phyloP scores from a whole-genome alignment of 2,329 filamentous ascomycete genomes.

The Sporothrix schenckii region DNA sequence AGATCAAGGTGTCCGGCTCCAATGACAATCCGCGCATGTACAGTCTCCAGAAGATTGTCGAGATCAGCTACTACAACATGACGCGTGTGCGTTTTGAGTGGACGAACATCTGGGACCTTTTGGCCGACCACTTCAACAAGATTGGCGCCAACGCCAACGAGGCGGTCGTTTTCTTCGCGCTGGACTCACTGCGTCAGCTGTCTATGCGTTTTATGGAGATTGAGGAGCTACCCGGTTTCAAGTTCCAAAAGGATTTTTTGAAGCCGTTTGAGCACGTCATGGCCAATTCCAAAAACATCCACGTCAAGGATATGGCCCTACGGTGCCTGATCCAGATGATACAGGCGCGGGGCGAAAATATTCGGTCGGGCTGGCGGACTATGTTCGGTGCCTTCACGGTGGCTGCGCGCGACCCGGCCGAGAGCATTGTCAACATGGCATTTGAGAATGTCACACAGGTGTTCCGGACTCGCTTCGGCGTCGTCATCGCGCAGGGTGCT shows the following conservation, averaged over 20 bases:
- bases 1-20: slow-evolving; percentile 95
- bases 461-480: slow-evolving; percentile 91
- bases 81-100: slow-evolving; percentile 96
- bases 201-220: slow-evolving; percentile 99
- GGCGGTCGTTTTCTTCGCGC: slow-evolving; percentile 93
- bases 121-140: slow-evolving; percentile 98
- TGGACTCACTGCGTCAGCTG: slow-evolving; percentile 91
- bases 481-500: slow-evolving; percentile 93
- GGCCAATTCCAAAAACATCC: slow-evolving; percentile 84
- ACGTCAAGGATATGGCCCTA: slow-evolving; percentile 96
- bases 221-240: slow-evolving; percentile 96
- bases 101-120: slow-evolving; percentile 95
- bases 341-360: slow-evolving; percentile 92
- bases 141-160: slow-evolving; percentile 97
- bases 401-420: slow-evolving; percentile 87
- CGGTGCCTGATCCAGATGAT: slow-evolving; percentile 99
- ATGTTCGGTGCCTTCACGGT: slow-evolving; percentile 99
- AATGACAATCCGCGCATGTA: slow-evolving; percentile 96
- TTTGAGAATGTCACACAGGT: slow-evolving; percentile 97
- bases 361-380: slow-evolving; percentile 95
- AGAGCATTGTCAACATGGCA: slow-evolving; percentile 93
- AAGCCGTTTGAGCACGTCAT: slow-evolving; percentile 99
- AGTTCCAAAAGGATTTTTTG: slow-evolving; percentile 98
- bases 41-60: slow-evolving; percentile 95
- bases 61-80: slow-evolving; percentile 99